These are phyloP conservation scores for Daldinia grandis DNA, from an alignment of 495 filamentous ascomycete species.

Conservation along the genomic window DNA sequence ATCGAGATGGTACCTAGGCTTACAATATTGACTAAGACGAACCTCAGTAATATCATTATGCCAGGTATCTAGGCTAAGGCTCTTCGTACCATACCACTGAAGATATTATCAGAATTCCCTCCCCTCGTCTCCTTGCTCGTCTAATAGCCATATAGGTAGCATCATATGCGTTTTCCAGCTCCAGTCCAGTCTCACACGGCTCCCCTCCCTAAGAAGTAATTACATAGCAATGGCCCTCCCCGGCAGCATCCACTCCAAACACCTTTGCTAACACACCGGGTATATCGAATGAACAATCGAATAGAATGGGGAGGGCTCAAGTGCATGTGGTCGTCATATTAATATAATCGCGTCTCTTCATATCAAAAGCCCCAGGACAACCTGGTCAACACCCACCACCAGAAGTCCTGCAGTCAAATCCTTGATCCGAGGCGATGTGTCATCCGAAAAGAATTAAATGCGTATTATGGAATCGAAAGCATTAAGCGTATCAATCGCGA, in stretches of 20 bases:
- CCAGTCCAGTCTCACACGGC: conserved; percentile 6
- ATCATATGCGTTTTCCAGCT: conserved; percentile 34
- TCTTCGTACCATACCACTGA: conserved; percentile 21
- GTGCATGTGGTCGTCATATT: conserved; percentile 40
- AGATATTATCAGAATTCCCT: conserved; percentile 30
- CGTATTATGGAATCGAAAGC: conserved; percentile 38
- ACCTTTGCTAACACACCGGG: conserved; percentile 47
- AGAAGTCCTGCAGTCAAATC: conserved; percentile 28
- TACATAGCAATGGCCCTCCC: conserved; percentile 49
- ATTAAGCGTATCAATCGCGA: conserved; percentile 47
- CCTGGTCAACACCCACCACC: conserved; percentile 12
- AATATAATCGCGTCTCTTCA: conserved; percentile 40
- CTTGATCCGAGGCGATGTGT: conserved; percentile 38
- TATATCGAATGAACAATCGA: conserved; percentile 56
- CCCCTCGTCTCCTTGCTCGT: conserved; percentile 25
- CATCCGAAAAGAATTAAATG: conserved; percentile 37
- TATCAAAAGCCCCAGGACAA: conserved; percentile 29
- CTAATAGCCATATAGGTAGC: conserved; percentile 34
- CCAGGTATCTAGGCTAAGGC: conserved; percentile 34
- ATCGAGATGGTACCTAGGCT: conserved; percentile 22
- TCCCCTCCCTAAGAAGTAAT: conserved; percentile 35
- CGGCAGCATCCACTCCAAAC: conserved; percentile 40
- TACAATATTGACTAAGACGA: conserved; percentile 7
- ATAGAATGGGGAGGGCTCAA: conserved; percentile 48
- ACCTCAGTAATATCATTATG: conserved; percentile 31